Base-by-base conservation (phyloP, 2,329 filamentous ascomycete species). In the Zasmidium angulare region DNA sequence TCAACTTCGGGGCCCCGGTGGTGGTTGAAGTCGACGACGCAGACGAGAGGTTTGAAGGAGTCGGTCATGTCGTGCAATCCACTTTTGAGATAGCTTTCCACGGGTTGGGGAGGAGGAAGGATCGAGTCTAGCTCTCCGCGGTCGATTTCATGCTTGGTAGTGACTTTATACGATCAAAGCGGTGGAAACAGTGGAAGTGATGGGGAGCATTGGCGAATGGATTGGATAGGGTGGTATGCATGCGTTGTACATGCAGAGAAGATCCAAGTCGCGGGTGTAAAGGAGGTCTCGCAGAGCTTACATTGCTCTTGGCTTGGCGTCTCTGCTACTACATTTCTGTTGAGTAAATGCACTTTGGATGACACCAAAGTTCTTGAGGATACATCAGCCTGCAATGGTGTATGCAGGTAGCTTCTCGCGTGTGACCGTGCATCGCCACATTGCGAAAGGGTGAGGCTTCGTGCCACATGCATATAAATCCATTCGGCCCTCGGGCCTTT, bases 1-100 rank as follows among this genome's bases (percentile, higher is more conserved):
- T 98, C 93, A 58, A 98, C 89, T 78, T 99, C 95, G 29, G 95
- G 95, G 9, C 95, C 95, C 73, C 79, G 74, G 52, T 79, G 79
- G 69, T 83, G 81, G 69, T 83, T 79, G 65, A 83, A 83, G 67
- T 81, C 80, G 62, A 83, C 81, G 50, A 83, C 75, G 71, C 78
- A 80, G 62, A 82, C 76, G 49, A 82, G 72, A 2, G 80, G 79
- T 55, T 72, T 69, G 68, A 81, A 82, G 43, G 67, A 56, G 56
- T 56, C 17, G 49, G 46, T 19, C 49, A 55, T 55, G 49, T 36
- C 29, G 49, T 53, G 40, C 23, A 36, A n/a, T n/a, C n/a, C n/a
- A n/a, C n/a, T n/a, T n/a, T n/a, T n/a, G n/a, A n/a, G n/a, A n/a
- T n/a, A n/a, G n/a, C n/a, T n/a, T n/a, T n/a, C n/a, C n/a, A n/a